These are phyloP conservation scores for Dichotomopilus funicola DNA, from an alignment of 2,329 filamentous ascomycete genomes.

Conservation along the genomic window DNA sequence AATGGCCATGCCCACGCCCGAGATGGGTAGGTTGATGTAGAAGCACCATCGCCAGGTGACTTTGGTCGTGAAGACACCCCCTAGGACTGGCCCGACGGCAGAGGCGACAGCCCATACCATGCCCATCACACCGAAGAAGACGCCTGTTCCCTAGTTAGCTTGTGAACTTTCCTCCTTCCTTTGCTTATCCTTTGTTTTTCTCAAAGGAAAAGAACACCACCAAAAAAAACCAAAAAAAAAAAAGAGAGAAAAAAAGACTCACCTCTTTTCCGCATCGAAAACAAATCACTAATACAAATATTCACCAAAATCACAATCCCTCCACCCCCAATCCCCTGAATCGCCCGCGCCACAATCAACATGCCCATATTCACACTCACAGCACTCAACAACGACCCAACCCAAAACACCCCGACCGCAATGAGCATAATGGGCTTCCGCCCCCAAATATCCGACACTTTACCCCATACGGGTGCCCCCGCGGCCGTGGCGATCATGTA, in stretches of 20 bases:
- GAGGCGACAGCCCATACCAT: slow-evolving; percentile 61
- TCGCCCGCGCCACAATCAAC: slow-evolving; percentile 41
- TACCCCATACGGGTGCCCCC: slow-evolving; percentile 64
- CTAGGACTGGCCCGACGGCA: slow-evolving; percentile 53
- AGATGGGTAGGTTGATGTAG: slow-evolving; percentile 41
- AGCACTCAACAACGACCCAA: slow-evolving; percentile 45
- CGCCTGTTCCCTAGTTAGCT: slow-evolving; percentile 23
- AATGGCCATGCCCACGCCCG: slow-evolving; percentile 50
- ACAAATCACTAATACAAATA: slow-evolving; percentile 48
- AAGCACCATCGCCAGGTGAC: slow-evolving; percentile 56
- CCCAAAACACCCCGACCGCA: slow-evolving; percentile 44
- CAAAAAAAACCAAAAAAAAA: background rate
- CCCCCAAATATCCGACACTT: slow-evolving; percentile 52
- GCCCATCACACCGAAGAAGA: slow-evolving; percentile 58
- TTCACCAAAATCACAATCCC: slow-evolving; percentile 48
- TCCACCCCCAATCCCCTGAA: slow-evolving; percentile 48
- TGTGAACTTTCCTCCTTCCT: background rate
- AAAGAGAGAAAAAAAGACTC: background rate
- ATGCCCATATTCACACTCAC: slow-evolving; percentile 39
- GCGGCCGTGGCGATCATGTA: slow-evolving; percentile 66
- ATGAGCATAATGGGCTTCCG: slow-evolving; percentile 46
- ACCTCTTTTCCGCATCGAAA: slow-evolving; percentile 38
- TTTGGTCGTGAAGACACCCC: slow-evolving; percentile 58
- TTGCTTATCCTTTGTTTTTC: background rate
- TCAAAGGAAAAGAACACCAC: too few species aligned